Base-by-base conservation (phyloP, 2,329 filamentous ascomycete species). In the Aspergillus fijiensis region DNA sequence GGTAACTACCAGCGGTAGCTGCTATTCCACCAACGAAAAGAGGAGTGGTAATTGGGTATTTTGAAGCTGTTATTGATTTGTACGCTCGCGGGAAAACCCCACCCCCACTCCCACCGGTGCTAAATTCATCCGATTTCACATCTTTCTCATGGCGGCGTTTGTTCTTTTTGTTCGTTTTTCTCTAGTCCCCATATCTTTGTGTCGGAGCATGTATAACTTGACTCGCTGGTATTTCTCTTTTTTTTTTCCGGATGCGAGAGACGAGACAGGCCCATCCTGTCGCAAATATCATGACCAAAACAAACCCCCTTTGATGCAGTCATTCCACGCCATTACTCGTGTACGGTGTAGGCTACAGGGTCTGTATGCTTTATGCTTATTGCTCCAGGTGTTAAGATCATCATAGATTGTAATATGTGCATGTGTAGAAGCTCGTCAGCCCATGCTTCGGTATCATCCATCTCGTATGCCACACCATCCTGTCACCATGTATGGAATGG, bases 401-500 rank as follows among this genome's bases (percentile, higher is more conserved):
- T 45, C 39, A 45, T 49, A 49, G 11, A 23, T 31, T 50, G 45
- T 59, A 23, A n/a, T 27, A 59, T 39, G 33, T 50, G 50, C 42
- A 57, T 48, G 51, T 54, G 48, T 10, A 29, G 50, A 62, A 47
- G 54, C 54, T n/a, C 16, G 52, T 50, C 9, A 47, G 29, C 48
- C 23, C 51, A 52, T 23, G 39, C 16, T 29, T 21, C 58, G 55
- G 58, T 51, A 63, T 64, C 57, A 51, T 60, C 45, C 54, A 53
- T 56, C 55, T 52, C 55, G 55, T 63, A 50, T 53, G 56, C 51
- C 42, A 47, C 54, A 54, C 49, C 23, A 47, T 60, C 51, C 55
- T 51, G 60, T 47, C 52, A 48, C 53, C 55, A 53, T 62, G 56
- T 60, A 60, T 62, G 58, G 51, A 58, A 60, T 57, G 50, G 52